Evolutionary conservation across 495 filamentous ascomycete genomes (phyloP).

Genomic region (Sabuloglossum arenarium): DNA sequence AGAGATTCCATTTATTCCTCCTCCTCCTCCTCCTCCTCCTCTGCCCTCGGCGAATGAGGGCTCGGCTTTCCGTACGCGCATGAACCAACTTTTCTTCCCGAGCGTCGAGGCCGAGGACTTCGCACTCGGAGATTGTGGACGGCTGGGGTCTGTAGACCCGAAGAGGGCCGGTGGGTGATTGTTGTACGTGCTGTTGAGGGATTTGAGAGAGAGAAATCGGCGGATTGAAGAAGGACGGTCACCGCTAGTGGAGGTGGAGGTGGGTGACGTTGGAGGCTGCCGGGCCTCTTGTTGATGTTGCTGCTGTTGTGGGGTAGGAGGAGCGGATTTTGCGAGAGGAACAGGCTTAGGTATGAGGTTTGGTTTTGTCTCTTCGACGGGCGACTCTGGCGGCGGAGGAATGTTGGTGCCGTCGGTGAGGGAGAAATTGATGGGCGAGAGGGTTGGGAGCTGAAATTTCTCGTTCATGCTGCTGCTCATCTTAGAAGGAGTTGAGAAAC

Average conservation of each 20-base stretch:
- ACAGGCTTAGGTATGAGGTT: neutral
- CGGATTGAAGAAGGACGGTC: neutral
- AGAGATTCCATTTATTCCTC: neutral
- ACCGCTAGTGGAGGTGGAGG: neutral
- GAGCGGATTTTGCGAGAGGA: neutral
- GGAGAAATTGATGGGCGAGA: neutral
- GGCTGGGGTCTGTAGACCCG: neutral
- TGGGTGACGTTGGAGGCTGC: neutral
- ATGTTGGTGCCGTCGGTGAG: conserved; percentile 1
- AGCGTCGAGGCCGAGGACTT: neutral
- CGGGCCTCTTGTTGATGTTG: neutral
- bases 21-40: too few species aligned
- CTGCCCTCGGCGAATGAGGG: neutral
- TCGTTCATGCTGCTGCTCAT: neutral
- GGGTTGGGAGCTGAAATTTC: neutral
- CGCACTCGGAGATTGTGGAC: neutral
- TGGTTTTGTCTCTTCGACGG: neutral
- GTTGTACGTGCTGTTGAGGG: conserved; percentile 1
- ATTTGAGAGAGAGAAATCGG: neutral
- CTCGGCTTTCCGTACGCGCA: neutral
- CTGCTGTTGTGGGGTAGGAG: neutral
- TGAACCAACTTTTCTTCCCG: neutral
- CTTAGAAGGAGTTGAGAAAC: neutral
- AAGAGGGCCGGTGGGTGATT: neutral
- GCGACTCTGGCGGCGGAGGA: neutral